These are phyloP conservation scores for Puccinia novopanici DNA, from an alignment of 1,284 basidiomycete species.

Conservation along the genomic window DNA sequence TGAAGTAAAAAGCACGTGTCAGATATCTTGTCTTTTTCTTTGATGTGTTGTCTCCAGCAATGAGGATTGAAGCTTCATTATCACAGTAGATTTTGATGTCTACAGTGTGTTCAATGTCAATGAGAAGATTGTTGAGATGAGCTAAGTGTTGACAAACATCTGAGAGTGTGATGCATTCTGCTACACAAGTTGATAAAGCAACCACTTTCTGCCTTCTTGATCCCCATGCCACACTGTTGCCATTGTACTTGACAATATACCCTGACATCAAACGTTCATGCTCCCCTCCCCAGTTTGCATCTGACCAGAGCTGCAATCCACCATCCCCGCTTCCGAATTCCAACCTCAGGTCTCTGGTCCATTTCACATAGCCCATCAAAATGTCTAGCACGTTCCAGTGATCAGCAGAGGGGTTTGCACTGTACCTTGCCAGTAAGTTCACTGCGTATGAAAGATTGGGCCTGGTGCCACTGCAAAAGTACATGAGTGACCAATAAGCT, in stretches of 20 bases:
- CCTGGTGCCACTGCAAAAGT: not conserved
- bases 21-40: no score
- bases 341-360: not conserved
- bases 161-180: conserved; percentile 26
- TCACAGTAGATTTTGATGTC: no score
- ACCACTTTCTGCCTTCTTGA: conserved; percentile 5
- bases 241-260: not conserved
- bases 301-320: not conserved
- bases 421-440: not conserved
- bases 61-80: no score
- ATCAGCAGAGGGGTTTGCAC: not conserved
- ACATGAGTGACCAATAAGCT: not conserved
- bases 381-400: conserved; percentile 18
- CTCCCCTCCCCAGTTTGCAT: conserved; percentile 37
- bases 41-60: no score
- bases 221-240: conserved; percentile 9
- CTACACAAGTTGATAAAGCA: not conserved
- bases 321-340: not conserved
- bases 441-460: conserved; percentile 1
- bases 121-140: no score
- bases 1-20: no score
- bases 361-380: conserved; percentile 3
- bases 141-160: no score
- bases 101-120: no score
- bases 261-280: not conserved